A percentile compares a stretch with the other conserved stretches of the same genome.
These are phyloP conservation scores for Cadophora malorum DNA, from an alignment of 2,329 filamentous ascomycete species.

Conservation along the genomic window DNA sequence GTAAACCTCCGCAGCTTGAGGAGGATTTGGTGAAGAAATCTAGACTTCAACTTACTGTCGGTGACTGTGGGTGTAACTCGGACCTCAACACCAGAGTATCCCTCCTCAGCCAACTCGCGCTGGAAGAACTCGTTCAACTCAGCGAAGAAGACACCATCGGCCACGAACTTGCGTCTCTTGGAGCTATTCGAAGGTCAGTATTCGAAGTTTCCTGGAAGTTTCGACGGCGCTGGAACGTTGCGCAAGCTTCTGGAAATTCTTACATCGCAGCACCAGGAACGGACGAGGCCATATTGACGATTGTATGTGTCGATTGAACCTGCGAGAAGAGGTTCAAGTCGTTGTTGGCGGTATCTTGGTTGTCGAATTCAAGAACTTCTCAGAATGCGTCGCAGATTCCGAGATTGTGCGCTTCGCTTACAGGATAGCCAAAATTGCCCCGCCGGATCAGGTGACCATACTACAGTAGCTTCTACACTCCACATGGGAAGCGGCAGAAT, in stretches of 20 bases:
- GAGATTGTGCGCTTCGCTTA: conserved; percentile 21
- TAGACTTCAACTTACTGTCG: conserved; percentile 68
- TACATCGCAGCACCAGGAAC: conserved; percentile 48
- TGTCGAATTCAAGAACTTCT: conserved; percentile 8
- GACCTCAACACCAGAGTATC: conserved; percentile 99
- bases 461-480: neutral
- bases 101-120: conserved; percentile 99
- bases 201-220: conserved; percentile 3
- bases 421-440: neutral
- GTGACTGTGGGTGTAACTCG: conserved; percentile 78
- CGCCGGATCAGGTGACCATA: conserved; percentile 14
- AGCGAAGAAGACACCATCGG: conserved; percentile 99
- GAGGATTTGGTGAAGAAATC: neutral
- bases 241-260: conserved; percentile 32
- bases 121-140: conserved; percentile 99
- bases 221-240: neutral
- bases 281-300: conserved; percentile 48
- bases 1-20: neutral
- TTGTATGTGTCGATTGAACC: conserved; percentile 41
- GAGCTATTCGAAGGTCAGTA: conserved; percentile 59
- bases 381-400: neutral
- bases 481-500: too few relatives aligned
- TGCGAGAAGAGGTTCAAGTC: conserved; percentile 38
- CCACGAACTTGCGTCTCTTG: conserved; percentile 94
- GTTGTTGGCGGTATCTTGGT: conserved; percentile 36